Base-by-base conservation (phyloP, 768 basidiomycete genomes). In the Panus rudis region DNA sequence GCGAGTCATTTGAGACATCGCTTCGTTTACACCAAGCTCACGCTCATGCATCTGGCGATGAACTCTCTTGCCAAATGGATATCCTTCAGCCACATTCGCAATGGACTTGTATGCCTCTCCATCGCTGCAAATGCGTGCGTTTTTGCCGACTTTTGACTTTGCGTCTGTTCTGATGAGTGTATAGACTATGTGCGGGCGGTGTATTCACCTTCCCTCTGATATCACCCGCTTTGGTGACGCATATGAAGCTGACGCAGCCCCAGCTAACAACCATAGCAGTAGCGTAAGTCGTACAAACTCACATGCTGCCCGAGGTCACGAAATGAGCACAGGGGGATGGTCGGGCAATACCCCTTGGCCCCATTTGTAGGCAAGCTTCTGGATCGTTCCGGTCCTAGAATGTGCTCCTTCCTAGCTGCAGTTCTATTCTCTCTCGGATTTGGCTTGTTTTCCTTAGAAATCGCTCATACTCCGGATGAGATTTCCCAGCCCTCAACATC, bases 201-300 rank as follows among this genome's bases (percentile, higher is more conserved):
- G 73, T 90, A 46, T 87, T 86, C 65, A 81, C 75, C 35, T 88
- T 90, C 55, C 84, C 88, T 16, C 67, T 90, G 4, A 63, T 89
- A 30, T 78, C 86, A 1, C 80, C 86, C 6, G 65, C 71, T 1
- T 58, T 89, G 45, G 76, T 74, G 4, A 57, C 68, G 16, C 73
- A 73, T 51, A 65, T 79, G 52, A 79, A 79, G 55, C 66, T 90
- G 41, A 74, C 74, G 10, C 87, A 90, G 56, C 77, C 83, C 5
- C 87, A 91, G 51, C 61, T 90, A 45, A 88, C 84, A 13, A 83
- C 84, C 3, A 81, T 91, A 42, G 79, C 75, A 12, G 67, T 90
- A 17, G 83, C 80, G 87, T 89, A 62, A 64, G 81, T 58, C 19
- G 16, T 10, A 16, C 23, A 27, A 21, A 14, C 4, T 3, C 12